Base-by-base conservation (phyloP, 2,329 filamentous ascomycete genomes). In the Magnaporthiopsis rhizophila region DNA sequence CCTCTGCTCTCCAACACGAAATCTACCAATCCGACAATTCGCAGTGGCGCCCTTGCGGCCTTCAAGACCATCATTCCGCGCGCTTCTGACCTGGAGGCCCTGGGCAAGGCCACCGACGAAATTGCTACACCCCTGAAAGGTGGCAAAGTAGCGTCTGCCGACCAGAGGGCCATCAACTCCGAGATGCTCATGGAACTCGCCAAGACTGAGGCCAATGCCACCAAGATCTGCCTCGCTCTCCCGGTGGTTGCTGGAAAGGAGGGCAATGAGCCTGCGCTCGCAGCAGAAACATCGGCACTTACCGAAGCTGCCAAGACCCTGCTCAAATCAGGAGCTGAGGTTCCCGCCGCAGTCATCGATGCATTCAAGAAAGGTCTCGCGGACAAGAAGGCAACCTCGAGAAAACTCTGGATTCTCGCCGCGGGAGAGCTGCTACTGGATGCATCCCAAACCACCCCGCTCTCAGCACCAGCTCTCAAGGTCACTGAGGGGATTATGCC, bases 1-100 rank as follows among this genome's bases (percentile, higher is more conserved):
- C 91, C 92, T 7, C 79, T 99, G 15, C 77, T 98, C n/a, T 88
- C 92, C 57, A 97, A 92, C 72, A 82, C 93, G 74, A 97, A 96
- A 75, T 98, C 95, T 1, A 93, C 90, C 71, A 98, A 97, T 74
- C 79, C 85, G 18, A 76, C 77, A 2, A 91, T 97, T 67, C 88
- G 94, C 64, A 84, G 84, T 67, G 92, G 92, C 30, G 90, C 91
- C 11, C 77, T 93, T 28, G 81, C 83, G 56, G 89, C 89, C 9
- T 97, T 98, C 74, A 82, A 83, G 68, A 83, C 84, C 12, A 80
- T 93, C n/a, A 84, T 91, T 36, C 74, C 78, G 58, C 83, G 84
- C 69, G 90, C 86, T 68, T 73, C 78, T 61, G 83, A 91, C 67
- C 75, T 81, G 7, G 74, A 79, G 3, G 75, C 81, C 5, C 77